Conservation (phyloP, 768 basidiomycete genomes). For the Phylloporus rhodoxanthus region DNA sequence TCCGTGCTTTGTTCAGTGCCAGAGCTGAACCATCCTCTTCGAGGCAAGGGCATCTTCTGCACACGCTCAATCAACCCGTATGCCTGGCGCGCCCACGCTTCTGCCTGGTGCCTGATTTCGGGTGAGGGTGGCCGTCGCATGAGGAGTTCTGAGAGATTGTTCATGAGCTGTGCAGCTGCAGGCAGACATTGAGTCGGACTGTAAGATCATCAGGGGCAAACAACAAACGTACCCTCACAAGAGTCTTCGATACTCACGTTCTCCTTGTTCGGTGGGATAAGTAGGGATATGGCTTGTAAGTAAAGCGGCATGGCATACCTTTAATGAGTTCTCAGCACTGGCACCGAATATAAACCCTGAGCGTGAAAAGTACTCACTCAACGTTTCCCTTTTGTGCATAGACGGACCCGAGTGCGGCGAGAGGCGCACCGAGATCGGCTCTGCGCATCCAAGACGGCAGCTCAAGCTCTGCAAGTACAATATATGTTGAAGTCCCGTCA, state of each 20-base stretch:
- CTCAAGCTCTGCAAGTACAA: slow-evolving; percentile 46
- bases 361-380: slow-evolving; percentile 27
- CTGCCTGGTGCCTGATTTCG: slow-evolving; percentile 40
- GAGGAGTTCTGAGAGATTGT: slow-evolving; percentile 41
- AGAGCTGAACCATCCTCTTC: slow-evolving; percentile 16
- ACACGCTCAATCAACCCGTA: slow-evolving; percentile 30
- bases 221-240: slow-evolving; percentile 48
- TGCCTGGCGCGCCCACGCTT: slow-evolving; percentile 57
- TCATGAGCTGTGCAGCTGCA: slow-evolving; percentile 44
- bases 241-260: slow-evolving; percentile 39
- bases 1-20: slow-evolving; percentile 25
- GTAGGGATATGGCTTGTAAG: slow-evolving; percentile 56
- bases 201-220: background rate
- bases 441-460: slow-evolving; percentile 56
- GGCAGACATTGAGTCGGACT: background rate
- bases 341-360: background rate
- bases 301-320: slow-evolving; percentile 65
- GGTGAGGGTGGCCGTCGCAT: slow-evolving; percentile 35
- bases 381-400: slow-evolving; percentile 51
- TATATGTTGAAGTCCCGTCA: background rate
- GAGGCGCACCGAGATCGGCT: slow-evolving; percentile 59
- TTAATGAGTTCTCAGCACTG: background rate
- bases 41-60: slow-evolving; percentile 13
- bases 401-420: slow-evolving; percentile 60
- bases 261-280: slow-evolving; percentile 40